Percentiles rank a stretch among this genome's conserved stretches.
These are phyloP conservation scores for Phoma herbarum DNA, from an alignment of 2,329 filamentous ascomycete species.

Conservation along the genomic window DNA sequence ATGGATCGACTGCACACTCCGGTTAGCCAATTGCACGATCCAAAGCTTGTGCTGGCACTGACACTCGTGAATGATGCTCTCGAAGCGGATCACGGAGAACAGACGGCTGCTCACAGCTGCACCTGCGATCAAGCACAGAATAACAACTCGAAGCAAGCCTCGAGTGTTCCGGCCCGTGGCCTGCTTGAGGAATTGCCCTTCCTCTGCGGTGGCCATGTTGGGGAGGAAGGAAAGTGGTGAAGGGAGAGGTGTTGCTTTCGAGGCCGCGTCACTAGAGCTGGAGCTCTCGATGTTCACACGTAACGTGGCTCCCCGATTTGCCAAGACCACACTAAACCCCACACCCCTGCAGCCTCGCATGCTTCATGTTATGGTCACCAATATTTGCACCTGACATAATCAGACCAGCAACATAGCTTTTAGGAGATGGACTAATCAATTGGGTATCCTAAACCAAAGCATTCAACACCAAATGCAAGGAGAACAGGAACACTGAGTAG, in stretches of 20 bases:
- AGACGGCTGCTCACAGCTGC: slow-evolving; percentile 92
- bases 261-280: slow-evolving; percentile 51
- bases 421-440: no score
- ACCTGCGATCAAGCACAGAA: slow-evolving; percentile 88
- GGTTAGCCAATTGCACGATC: slow-evolving; percentile 38
- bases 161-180: slow-evolving; percentile 82
- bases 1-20: slow-evolving; percentile 81
- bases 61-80: slow-evolving; percentile 99
- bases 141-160: slow-evolving; percentile 85
- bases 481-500: no score
- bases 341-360: slow-evolving; percentile 19
- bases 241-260: slow-evolving; percentile 39
- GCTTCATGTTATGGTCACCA: not conserved
- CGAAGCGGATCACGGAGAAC: slow-evolving; percentile 98
- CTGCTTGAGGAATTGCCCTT: slow-evolving; percentile 72
- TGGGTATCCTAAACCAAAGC: no score
- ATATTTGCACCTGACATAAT: no score
- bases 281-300: slow-evolving; percentile 38
- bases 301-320: slow-evolving; percentile 24
- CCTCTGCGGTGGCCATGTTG: slow-evolving; percentile 53
- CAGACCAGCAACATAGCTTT: no score
- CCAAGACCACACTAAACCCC: slow-evolving; percentile 20
- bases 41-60: slow-evolving; percentile 56
- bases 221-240: slow-evolving; percentile 30
- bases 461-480: no score